A percentile compares a stretch with the other conserved stretches of the same genome.
These are phyloP conservation scores for Juglanconis juglandina DNA, from an alignment of 2,329 filamentous ascomycete species.

Conservation along the genomic window DNA sequence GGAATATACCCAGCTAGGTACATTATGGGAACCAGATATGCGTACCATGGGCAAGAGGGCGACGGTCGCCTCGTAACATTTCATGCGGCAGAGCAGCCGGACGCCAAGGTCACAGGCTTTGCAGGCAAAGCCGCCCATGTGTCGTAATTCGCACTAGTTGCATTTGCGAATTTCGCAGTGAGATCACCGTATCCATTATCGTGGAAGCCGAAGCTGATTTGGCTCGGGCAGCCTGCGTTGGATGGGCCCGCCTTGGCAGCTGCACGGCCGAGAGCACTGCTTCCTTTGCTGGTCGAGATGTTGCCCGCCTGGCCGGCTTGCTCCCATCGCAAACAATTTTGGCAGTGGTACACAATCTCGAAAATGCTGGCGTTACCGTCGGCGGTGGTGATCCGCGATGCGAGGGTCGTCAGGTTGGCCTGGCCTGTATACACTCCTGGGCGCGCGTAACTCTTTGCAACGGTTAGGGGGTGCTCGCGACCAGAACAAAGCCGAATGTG, in stretches of 20 bases:
- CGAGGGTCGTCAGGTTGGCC: slow-evolving; percentile 59
- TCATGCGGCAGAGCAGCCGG: not conserved
- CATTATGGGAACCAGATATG: no score
- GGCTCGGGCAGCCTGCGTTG: slow-evolving; percentile 40
- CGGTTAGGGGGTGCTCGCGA: slow-evolving; percentile 25
- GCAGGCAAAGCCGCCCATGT: slow-evolving; percentile 44
- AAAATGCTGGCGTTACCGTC: slow-evolving; percentile 56
- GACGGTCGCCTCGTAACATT: no score
- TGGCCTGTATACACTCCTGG: slow-evolving; percentile 59
- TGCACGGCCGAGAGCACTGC: slow-evolving; percentile 53
- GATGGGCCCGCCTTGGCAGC: slow-evolving; percentile 43
- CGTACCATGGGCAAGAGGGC: no score
- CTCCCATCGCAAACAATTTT: slow-evolving; percentile 53
- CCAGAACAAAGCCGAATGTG: not conserved
- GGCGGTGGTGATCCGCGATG: slow-evolving; percentile 29
- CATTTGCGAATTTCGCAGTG: slow-evolving; percentile 38
- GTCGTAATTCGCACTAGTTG: slow-evolving; percentile 38
- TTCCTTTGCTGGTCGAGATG: slow-evolving; percentile 41
- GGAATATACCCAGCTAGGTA: no score
- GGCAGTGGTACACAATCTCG: slow-evolving; percentile 63
- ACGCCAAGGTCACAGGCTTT: slow-evolving; percentile 30
- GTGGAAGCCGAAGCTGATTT: slow-evolving; percentile 50
- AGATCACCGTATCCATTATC: slow-evolving; percentile 49
- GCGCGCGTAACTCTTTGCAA: slow-evolving; percentile 44
- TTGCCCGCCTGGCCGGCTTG: slow-evolving; percentile 42